Evolutionary conservation across 768 basidiomycete genomes (phyloP), one percentile per base, ranked within the genome.

Genomic region (Termitomyces sp.): DNA sequence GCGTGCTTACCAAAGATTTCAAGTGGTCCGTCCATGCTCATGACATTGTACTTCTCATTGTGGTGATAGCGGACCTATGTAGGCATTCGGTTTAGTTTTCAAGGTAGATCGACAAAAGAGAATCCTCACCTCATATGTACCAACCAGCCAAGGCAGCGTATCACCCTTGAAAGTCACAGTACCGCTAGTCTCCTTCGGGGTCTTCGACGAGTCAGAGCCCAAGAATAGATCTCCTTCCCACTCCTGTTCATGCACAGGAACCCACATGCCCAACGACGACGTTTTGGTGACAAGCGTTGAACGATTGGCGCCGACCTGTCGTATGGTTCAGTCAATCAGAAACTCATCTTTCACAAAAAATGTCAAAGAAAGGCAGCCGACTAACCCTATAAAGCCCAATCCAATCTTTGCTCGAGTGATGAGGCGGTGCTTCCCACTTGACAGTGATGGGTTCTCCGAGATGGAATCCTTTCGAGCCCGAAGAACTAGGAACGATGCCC

Each of bases 1-100:
- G 34, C 12, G 29, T 9, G 74, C 89, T 56, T 60, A 94, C 96
- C 90, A 59, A 85, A 92, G 32, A 99, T 86, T 68, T 97, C 93
- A 57, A 98, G 75, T 8, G 94, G 92, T 2, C 87, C 90, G 47
- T 90, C 86, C 52, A 89, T 66, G 53, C 85, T 83, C 83, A 98
- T 89, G 55, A 98, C 97, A 70, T 95, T 97, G 73, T 99, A 91
- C 70, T 95, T 98, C 47, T 94, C 95, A 69, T 97, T 93, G 66
- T 98, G 95, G 66, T 99, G 97, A 68, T 95, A 95, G 3, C 93
- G 86, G 58, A 89, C 77, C 89, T 90, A 53, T 12, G 37, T 9
- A 12, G 21, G 17, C 25, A 14, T n/a, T 7, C 17, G 9, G 5
- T 4, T 21, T 11, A 35, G 31, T 12, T 34, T 31, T 42, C 9